These are phyloP conservation scores for Monosporascus sp. DNA, from an alignment of 2,329 filamentous ascomycete genomes.

Conservation along the genomic window DNA sequence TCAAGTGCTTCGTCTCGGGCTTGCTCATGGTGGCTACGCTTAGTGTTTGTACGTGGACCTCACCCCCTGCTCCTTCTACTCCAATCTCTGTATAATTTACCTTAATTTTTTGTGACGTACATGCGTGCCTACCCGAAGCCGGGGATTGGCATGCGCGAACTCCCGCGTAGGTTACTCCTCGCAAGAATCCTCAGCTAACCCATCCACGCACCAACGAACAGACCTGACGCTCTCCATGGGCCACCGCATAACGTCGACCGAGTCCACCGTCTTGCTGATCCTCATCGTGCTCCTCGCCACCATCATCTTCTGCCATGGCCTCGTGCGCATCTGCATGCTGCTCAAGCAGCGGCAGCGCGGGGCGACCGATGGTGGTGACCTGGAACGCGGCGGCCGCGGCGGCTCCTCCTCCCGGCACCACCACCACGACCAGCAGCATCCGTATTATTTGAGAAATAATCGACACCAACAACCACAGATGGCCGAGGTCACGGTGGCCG, in stretches of 20 bases:
- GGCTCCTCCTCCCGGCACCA: slow-evolving; percentile 10
- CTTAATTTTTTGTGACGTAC: background rate
- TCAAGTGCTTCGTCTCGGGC: slow-evolving; percentile 62
- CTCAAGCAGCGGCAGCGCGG: slow-evolving; percentile 38
- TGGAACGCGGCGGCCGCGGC: slow-evolving; percentile 13
- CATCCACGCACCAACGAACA: slow-evolving; percentile 27
- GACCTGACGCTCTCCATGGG: slow-evolving; percentile 70
- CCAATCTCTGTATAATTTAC: background rate
- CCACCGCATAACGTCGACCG: slow-evolving; percentile 55
- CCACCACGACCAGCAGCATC: slow-evolving; percentile 3
- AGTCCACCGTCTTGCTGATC: slow-evolving; percentile 76
- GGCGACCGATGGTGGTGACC: slow-evolving; percentile 26
- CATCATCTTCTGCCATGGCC: slow-evolving; percentile 74
- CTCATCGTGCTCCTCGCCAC: slow-evolving; percentile 69
- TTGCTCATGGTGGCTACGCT: slow-evolving; percentile 54
- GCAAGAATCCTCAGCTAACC: background rate
- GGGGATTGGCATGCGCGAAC: no score
- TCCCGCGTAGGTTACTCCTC: no score
- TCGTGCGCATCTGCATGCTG: slow-evolving; percentile 68
- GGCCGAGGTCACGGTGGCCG: slow-evolving; percentile 45
- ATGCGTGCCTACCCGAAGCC: background rate
- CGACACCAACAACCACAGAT: slow-evolving; percentile 15
- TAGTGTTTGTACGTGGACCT: slow-evolving; percentile 55
- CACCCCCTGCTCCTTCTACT: background rate
- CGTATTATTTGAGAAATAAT: background rate